phyloP scores from a whole-genome alignment of 257 asterid species.

The Gentiana straminea region DNA sequence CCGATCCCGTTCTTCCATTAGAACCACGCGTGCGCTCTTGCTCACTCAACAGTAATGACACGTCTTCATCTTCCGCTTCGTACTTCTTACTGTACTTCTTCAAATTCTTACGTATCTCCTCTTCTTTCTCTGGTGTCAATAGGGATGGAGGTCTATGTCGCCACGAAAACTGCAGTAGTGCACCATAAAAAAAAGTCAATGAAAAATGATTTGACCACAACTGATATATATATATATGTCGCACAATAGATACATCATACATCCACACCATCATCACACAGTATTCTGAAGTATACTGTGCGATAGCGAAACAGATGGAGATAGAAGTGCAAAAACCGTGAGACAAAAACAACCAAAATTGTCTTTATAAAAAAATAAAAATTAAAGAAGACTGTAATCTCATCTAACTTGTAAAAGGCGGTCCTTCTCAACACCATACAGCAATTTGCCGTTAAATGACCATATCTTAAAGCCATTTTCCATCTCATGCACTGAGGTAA shows the following conservation, averaged over 20 bases:
- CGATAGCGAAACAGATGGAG: too few relatives aligned
- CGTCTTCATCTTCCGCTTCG: slow-evolving; percentile 12
- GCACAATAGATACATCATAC: background rate
- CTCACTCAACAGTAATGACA: slow-evolving; percentile 1
- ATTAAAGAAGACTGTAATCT: too few relatives aligned
- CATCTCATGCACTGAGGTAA: too few relatives aligned
- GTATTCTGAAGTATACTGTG: background rate
- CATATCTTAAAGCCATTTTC: too few relatives aligned
- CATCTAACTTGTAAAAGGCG: too few relatives aligned
- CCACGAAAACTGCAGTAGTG: slow-evolving; percentile 2
- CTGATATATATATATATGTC: too few relatives aligned
- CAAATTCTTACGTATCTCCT: slow-evolving; percentile 4
- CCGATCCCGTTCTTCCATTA: slow-evolving; percentile 14
- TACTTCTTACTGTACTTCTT: slow-evolving; percentile 14
- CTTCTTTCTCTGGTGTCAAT: slow-evolving; percentile 1
- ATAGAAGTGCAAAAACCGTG: too few relatives aligned
- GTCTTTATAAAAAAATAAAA: too few relatives aligned
- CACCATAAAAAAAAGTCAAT: background rate
- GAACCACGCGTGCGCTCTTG: slow-evolving; percentile 4
- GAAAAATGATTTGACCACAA: background rate
- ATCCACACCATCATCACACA: background rate
- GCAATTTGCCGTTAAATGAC: too few relatives aligned
- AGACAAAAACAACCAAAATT: too few relatives aligned
- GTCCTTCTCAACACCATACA: too few relatives aligned
- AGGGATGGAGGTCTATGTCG: slow-evolving; percentile 7